Evolutionary conservation across 176 grass and related monocot species (phyloP), one percentile per base, ranked within the genome.

Genomic region (Musa acuminata): DNA sequence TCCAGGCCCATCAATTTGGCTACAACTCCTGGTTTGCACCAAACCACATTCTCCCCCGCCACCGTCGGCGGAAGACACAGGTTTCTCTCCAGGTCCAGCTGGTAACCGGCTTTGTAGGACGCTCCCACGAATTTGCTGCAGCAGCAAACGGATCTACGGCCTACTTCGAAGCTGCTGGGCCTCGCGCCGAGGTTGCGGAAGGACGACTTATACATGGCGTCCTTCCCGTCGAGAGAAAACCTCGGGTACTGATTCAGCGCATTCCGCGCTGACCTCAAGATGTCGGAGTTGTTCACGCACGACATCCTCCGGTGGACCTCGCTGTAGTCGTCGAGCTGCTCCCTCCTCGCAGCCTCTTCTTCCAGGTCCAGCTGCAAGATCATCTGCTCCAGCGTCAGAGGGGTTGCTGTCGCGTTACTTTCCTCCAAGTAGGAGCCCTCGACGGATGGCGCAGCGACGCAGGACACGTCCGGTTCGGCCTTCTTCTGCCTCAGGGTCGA

Each of bases 351-450:
- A 8, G 82, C 88, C 62, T 80, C 84, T 75, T 93, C 95, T 68
- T 98, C 86, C 70, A 98, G 72, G 75, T 93, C 88, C 66, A 98
- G 90, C 78, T 98, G 88, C 51, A 98, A 79, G 84, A 98, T 93
- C 95, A 98, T 98, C 75, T 98, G 81, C 72, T 98, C 95, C 50
- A 98, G 86, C 52, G 90, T 91, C 14, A 87, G 55, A 20, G 58
- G 71, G 16, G 14, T 65, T 24, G 43, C 72, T 9, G 72, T 62
- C 51, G 19, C 82, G 50, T 87, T 83, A 55, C 82, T 80, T 62
- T 81, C 86, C 27, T 80, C 82, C 69, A 86, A 80, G 83, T 77
- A 84, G 25, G 92, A 91, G 80, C 80, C 59, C 8, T 64, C 85
- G 53, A 77, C 71, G 6, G 77, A 83, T 6, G 86, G 78, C 59